Evolutionary conservation across 2,329 filamentous ascomycete genomes (phyloP).

Genomic region (Fusarium dimerum): DNA sequence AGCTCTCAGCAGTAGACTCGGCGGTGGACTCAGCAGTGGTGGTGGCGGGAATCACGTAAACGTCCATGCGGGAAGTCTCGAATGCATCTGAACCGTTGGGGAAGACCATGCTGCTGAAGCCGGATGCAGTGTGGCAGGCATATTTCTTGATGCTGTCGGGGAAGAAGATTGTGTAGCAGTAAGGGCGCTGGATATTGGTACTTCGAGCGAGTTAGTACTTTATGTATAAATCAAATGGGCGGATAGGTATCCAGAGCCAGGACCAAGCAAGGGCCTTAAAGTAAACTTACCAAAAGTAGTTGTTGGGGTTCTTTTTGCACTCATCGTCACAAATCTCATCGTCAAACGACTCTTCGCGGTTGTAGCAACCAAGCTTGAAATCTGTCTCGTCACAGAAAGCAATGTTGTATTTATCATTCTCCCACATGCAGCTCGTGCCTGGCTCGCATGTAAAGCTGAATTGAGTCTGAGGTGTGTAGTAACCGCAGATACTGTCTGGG

Average conservation of each 20-base stretch:
- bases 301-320: constrained; percentile 15
- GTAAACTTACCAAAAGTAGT: constrained; percentile 13
- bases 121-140: constrained; percentile 3
- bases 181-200: not conserved
- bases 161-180: constrained; percentile 17
- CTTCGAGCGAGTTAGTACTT: constrained; percentile 2
- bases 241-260: no score
- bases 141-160: constrained; percentile 5
- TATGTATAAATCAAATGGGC: not conserved
- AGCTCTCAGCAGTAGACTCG: not conserved
- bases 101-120: constrained; percentile 13
- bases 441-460: constrained; percentile 10
- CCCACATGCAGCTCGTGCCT: constrained; percentile 12
- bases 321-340: constrained; percentile 11
- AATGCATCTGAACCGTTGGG: constrained; percentile 1
- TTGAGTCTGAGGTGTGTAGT: constrained; percentile 3
- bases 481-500: constrained; percentile 11
- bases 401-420: constrained; percentile 18
- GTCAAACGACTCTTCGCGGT: constrained; percentile 6
- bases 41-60: constrained; percentile 6
- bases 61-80: not conserved
- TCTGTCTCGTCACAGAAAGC: constrained; percentile 9
- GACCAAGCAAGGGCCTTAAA: no score
- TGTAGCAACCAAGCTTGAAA: constrained; percentile 12
- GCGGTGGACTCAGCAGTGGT: constrained; percentile 1